Conservation (phyloP, 208 protist genomes). For the Trypanosoma platydactyli region DNA sequence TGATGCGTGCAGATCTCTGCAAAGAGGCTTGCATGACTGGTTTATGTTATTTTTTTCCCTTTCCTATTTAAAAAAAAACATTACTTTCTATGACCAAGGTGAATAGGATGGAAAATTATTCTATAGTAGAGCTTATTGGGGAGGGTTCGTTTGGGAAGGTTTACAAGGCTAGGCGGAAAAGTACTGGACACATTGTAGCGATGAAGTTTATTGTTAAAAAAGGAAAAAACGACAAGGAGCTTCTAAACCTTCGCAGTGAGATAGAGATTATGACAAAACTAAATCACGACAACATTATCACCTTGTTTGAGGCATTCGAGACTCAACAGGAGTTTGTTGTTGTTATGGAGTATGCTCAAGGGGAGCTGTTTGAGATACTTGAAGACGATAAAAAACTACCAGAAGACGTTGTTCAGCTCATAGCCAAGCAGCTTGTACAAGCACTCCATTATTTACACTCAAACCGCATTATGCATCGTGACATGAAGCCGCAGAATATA, state of each 20-base stretch:
- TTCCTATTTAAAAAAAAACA: constrained; percentile 16
- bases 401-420: constrained; percentile 89
- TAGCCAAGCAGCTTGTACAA: constrained; percentile 95
- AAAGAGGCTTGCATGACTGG: neutral
- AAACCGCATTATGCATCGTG: constrained; percentile 97
- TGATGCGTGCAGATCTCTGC: neutral
- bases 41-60: constrained; percentile 25
- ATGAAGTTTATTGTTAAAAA: constrained; percentile 98
- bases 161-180: constrained; percentile 94
- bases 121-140: constrained; percentile 94
- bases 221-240: constrained; percentile 93
- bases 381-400: constrained; percentile 93
- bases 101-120: constrained; percentile 90
- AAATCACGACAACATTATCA: constrained; percentile 97
- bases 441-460: constrained; percentile 98
- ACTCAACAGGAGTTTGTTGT: constrained; percentile 94
- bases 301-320: constrained; percentile 96
- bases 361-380: constrained; percentile 96
- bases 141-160: constrained; percentile 98
- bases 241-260: constrained; percentile 91
- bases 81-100: no score
- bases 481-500: constrained; percentile 97
- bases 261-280: constrained; percentile 96
- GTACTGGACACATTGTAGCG: constrained; percentile 95
- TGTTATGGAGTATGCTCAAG: constrained; percentile 92